phyloP scores from a whole-genome alignment of 225 moss, liverwort and hornwort species.

The Physcomitrellopsis africana region DNA sequence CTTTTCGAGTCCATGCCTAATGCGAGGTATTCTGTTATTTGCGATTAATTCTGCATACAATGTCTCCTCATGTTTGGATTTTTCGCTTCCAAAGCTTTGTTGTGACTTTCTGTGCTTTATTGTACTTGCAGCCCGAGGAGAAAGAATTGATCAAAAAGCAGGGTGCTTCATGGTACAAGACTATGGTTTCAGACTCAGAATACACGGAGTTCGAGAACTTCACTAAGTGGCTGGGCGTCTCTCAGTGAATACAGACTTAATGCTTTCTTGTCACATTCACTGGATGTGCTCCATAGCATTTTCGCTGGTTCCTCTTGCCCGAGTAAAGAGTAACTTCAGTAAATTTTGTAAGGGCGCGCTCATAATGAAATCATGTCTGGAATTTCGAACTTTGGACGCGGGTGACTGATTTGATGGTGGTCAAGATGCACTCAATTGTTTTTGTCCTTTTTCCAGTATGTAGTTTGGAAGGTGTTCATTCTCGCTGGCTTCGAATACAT shows the following conservation, averaged over 20 bases:
- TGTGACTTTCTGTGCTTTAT: neutral
- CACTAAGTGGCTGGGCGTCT: constrained; percentile 72
- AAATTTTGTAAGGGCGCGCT: constrained; percentile 24
- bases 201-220: constrained; percentile 81
- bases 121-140: constrained; percentile 52
- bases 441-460: too few species aligned
- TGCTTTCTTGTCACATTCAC: constrained; percentile 10
- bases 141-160: constrained; percentile 65
- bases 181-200: constrained; percentile 73
- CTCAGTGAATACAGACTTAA: constrained; percentile 52
- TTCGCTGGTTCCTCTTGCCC: constrained; percentile 26
- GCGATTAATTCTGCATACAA: too few species aligned
- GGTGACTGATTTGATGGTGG: neutral
- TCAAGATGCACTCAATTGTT: neutral
- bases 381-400: neutral
- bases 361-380: constrained; percentile 23
- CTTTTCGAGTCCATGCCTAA: too few species aligned
- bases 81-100: too few species aligned
- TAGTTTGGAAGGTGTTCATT: too few species aligned
- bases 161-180: constrained; percentile 72
- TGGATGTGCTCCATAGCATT: constrained; percentile 30
- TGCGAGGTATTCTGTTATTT: too few species aligned
- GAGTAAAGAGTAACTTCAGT: constrained; percentile 10
- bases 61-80: too few species aligned
- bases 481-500: too few species aligned